Evolutionary conservation across 176 grass and related monocot genomes (phyloP), one percentile per base, ranked within the genome.

Genomic region (Panicum miliaceum): DNA sequence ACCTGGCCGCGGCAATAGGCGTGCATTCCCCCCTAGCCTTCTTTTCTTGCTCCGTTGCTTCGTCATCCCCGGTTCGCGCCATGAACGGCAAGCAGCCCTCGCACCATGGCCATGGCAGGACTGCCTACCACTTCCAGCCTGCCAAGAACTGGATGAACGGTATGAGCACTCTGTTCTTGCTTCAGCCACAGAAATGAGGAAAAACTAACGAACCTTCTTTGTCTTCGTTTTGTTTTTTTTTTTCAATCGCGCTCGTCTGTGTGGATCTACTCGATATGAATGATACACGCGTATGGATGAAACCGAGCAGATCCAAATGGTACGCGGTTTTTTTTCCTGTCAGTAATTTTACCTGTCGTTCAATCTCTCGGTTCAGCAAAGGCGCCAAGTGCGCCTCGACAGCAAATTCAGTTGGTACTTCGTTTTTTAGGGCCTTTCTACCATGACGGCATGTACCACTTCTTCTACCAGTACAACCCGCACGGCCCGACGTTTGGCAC

Each of bases 381-480:
- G 29, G 29, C n/a, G n/a, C n/a, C n/a, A n/a, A n/a, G n/a, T n/a
- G n/a, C n/a, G n/a, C n/a, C n/a, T n/a, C n/a, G n/a, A n/a, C n/a
- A n/a, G n/a, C n/a, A n/a, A n/a, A 25, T 20, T 47, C 57, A n/a
- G n/a, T n/a, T 3, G n/a, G n/a, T n/a, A n/a, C n/a, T n/a, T n/a
- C n/a, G n/a, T 20, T 9, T 2, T 6, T 8, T 22, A 56, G 94
- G 91, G 14, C 91, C 94, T 13, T 58, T 97, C 82, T 93, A 97
- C 73, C 70, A 86, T 79, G 84, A 86, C 5, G 94, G 94, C 6
- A 2, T 90, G 18, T 97, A 93, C 82, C 94, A 93, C 19, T 26
- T 97, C 3, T 90, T 97, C 76, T 97, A 90, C 83, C 94, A 97
- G 67, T 90, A 92, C 89, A 97, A 97, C 53, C 89, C 91, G 5